These are phyloP conservation scores for Umbelopsis ramanniana DNA, from an alignment of 192 early-diverging fungal genomes.

Conservation along the genomic window DNA sequence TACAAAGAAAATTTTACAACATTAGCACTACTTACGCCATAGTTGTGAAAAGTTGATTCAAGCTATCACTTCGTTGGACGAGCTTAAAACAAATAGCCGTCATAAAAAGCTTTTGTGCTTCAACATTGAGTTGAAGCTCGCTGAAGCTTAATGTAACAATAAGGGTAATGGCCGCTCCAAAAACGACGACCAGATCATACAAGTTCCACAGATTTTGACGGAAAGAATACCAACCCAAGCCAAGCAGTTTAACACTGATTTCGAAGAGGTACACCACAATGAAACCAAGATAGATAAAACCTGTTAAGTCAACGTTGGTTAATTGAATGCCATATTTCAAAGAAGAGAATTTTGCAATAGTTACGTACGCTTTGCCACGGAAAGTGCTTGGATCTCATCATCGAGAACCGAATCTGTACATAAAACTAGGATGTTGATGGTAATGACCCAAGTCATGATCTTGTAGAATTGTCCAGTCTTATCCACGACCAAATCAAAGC, in stretches of 20 bases:
- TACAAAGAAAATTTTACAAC: not conserved
- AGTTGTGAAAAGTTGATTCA: conserved; percentile 65
- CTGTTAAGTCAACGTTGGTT: not conserved
- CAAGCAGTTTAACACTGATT: conserved; percentile 48
- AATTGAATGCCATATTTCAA: no score
- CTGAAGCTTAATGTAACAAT: conserved; percentile 31
- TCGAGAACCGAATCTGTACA: conserved; percentile 39
- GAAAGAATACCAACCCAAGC: conserved; percentile 55
- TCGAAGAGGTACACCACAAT: conserved; percentile 55
- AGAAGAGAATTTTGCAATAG: not conserved
- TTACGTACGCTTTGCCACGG: conserved; percentile 36
- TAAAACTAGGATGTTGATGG: conserved; percentile 51
- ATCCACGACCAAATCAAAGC: conserved; percentile 48
- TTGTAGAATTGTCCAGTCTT: conserved; percentile 54
- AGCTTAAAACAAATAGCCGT: conserved; percentile 59
- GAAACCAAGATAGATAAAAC: conserved; percentile 47
- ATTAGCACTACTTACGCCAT: conserved; percentile 52
- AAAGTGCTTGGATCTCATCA: conserved; percentile 21
- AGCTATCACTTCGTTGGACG: conserved; percentile 57
- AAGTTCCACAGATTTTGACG: conserved; percentile 57
- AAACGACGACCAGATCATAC: conserved; percentile 69
- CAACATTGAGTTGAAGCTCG: conserved; percentile 41
- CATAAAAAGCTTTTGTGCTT: conserved; percentile 61
- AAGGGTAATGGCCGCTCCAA: conserved; percentile 50
- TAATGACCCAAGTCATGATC: conserved; percentile 47